A percentile compares a stretch with the other conserved stretches of the same genome.
Evolutionary conservation across 352 stramenopile genomes (phyloP).

Genomic region (Globisporangium emineosum): DNA sequence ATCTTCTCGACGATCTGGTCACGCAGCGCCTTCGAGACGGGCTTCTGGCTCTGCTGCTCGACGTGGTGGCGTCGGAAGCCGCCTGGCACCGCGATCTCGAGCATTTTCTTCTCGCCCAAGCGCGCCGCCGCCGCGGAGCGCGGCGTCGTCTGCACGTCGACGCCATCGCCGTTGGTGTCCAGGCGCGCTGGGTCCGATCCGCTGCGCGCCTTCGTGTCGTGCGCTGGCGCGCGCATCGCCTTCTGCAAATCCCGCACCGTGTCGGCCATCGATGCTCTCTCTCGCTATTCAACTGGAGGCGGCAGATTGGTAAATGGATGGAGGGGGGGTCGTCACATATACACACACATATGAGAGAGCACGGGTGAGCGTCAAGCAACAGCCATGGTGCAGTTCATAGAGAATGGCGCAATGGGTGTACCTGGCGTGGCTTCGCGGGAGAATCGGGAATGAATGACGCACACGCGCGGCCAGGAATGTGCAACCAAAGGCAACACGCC

Average conservation of each 20-base stretch:
- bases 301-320: background rate
- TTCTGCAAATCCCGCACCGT: conserved; percentile 51
- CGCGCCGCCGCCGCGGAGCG: conserved; percentile 27
- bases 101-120: conserved; percentile 27
- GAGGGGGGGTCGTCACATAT: background rate
- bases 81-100: conserved; percentile 65
- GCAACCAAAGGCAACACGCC: background rate
- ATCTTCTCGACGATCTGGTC: conserved; percentile 74
- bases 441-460: conserved; percentile 16
- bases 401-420: background rate
- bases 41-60: conserved; percentile 29
- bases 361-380: background rate
- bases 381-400: background rate
- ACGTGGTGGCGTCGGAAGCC: conserved; percentile 75
- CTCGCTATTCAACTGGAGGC: background rate
- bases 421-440: background rate
- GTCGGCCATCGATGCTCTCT: conserved; percentile 36
- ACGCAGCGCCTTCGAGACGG: conserved; percentile 52
- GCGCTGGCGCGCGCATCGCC: conserved; percentile 24
- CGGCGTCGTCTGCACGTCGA: conserved; percentile 15
- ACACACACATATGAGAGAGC: background rate
- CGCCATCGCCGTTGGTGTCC: background rate
- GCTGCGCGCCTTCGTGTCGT: conserved; percentile 29
- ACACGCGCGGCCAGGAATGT: background rate
- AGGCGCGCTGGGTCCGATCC: conserved; percentile 52